Base-by-base conservation (phyloP, 345 rosid genomes). In the Salix koriyanagi region DNA sequence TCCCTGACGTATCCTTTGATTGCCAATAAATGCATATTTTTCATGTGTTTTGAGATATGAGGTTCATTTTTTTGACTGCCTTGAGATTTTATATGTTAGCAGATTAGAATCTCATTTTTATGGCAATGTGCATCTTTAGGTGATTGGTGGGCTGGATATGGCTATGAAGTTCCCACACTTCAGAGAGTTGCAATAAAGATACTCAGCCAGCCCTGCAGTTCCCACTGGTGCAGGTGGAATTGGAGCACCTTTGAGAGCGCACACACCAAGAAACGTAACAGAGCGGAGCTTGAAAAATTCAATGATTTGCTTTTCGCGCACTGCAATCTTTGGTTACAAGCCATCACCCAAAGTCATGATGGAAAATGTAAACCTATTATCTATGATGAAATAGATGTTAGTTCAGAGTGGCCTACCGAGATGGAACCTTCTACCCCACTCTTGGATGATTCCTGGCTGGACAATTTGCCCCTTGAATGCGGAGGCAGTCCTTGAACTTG, bases 271-370 rank as follows among this genome's bases (percentile, higher is more conserved):
- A 80, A 65, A 58, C 61, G 73, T 25, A 71, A 66, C 73, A 65
- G 42, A 36, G 66, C 30, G 6, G 83, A 80, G 73, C 68, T 71
- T 26, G 83, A 75, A 65, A 80, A 75, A 26, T 65, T 80, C 42
- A 80, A 71, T 42, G 79, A 75, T 76, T 75, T 80, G 79, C 79
- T 80, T n/a, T 80, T 80, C 58, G 79, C 67, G 48, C 83, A 80
- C 6, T 76, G 86, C 85, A 90, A 88, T 83, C 88, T 90, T 62
- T 85, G 91, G 91, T 62, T 88, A 77, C 84, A 79, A 64, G 83
- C 83, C 39, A 83, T 88, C 39, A 74, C 52, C 70, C 78, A 62
- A 36, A 81, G 84, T 69, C 75, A 83, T 73, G 81, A 75, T 23
- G 69, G 85, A 26, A 84, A 80, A 78, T 75, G 82, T 79, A 86